phyloP scores from a whole-genome alignment of 192 early-diverging fungal species.

The Geranomyces michiganensis region DNA sequence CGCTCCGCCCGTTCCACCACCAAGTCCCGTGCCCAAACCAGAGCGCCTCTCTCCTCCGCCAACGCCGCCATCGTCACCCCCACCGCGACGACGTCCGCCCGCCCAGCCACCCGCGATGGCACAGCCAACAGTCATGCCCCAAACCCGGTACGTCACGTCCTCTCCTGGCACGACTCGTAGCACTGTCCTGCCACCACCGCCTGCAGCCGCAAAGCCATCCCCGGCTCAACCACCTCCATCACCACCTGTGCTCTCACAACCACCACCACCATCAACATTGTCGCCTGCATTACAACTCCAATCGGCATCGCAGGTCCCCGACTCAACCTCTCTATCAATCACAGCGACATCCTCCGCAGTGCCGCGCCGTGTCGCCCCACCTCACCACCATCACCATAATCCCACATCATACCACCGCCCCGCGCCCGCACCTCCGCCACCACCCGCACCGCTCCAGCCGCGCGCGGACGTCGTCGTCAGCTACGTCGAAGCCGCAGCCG shows the following conservation, averaged over 20 bases:
- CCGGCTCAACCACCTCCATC: not conserved
- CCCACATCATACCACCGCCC: not conserved
- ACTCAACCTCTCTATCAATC: no score
- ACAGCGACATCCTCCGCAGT: no score
- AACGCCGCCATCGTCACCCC: not conserved
- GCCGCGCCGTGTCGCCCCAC: not conserved
- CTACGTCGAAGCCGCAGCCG: not conserved
- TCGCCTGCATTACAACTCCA: no score
- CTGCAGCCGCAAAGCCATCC: not conserved
- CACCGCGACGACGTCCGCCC: no score
- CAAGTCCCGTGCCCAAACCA: not conserved
- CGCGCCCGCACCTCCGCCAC: not conserved
- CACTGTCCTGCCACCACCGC: not conserved
- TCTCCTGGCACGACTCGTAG: not conserved
- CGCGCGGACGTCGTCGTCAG: conserved; percentile 2
- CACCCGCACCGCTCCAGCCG: not conserved
- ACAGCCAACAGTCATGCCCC: not conserved
- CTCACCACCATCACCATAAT: not conserved
- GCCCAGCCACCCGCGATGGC: no score
- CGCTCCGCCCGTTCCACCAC: not conserved
- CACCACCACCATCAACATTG: not conserved
- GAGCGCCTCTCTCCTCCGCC: not conserved
- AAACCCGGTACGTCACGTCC: not conserved
- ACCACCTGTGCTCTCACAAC: not conserved
- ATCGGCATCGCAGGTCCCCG: no score